Evolutionary conservation across 2,329 filamentous ascomycete genomes (phyloP).

Genomic region (Aspergillus sp.): DNA sequence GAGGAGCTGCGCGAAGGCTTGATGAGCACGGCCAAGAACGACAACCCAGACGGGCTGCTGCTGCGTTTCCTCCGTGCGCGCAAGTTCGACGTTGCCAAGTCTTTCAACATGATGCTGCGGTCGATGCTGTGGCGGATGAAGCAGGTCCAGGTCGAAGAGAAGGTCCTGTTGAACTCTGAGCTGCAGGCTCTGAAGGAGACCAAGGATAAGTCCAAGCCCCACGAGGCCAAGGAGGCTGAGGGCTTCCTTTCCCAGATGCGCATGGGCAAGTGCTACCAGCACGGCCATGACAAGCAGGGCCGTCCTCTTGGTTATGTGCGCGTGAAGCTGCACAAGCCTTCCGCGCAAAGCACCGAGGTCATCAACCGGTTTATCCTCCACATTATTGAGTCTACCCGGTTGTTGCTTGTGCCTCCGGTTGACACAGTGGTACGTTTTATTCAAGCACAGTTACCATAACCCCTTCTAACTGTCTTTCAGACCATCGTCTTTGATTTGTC

Average conservation of each 20-base stretch:
- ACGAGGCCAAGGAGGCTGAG: constrained; percentile 63
- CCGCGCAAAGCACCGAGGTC: constrained; percentile 80
- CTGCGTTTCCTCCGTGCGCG: constrained; percentile 78
- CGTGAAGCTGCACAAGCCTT: constrained; percentile 74
- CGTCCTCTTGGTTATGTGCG: constrained; percentile 82
- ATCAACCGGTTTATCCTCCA: constrained; percentile 88
- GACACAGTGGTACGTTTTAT: constrained; percentile 77
- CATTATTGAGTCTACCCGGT: constrained; percentile 85
- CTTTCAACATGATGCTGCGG: constrained; percentile 85
- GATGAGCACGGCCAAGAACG: constrained; percentile 89
- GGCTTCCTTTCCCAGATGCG: constrained; percentile 81
- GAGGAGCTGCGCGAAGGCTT: constrained; percentile 75
- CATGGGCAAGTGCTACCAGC: constrained; percentile 87
- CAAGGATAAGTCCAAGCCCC: constrained; percentile 53
- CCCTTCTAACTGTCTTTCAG: constrained; percentile 43
- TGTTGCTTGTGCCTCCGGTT: constrained; percentile 72
- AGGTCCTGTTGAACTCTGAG: constrained; percentile 76
- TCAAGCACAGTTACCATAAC: background rate
- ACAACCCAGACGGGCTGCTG: constrained; percentile 81
- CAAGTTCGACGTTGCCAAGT: constrained; percentile 91
- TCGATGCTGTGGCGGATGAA: constrained; percentile 84
- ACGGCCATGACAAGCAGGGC: constrained; percentile 78
- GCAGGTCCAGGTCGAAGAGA: constrained; percentile 75
- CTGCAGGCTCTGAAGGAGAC: constrained; percentile 60
- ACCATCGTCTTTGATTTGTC: constrained; percentile 95